phyloP scores from a whole-genome alignment of 768 basidiomycete genomes.

The Rhodotorula babjevae region DNA sequence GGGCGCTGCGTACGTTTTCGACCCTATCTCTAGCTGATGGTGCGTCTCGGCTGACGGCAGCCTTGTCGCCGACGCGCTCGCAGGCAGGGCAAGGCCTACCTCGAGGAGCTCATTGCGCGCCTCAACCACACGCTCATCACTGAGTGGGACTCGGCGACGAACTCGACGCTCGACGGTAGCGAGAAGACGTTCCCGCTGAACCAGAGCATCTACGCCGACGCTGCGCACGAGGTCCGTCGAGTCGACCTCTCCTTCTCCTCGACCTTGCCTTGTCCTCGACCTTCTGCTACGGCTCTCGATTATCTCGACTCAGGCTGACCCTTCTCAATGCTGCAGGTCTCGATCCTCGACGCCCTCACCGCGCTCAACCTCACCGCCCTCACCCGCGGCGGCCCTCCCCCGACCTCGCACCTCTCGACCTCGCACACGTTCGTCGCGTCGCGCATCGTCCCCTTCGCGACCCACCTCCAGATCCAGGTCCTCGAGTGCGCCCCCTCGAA shows the following conservation, averaged over 20 bases:
- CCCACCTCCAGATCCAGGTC: conserved; percentile 38
- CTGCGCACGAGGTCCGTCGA: conserved; percentile 64
- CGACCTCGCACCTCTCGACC: neutral
- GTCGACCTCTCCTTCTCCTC: conserved; percentile 6
- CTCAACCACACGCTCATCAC: conserved; percentile 41
- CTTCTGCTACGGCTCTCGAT: too few relatives aligned
- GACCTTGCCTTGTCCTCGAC: too few relatives aligned
- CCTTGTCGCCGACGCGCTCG: too few relatives aligned
- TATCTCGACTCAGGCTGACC: too few relatives aligned
- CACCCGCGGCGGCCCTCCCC: conserved; percentile 53
- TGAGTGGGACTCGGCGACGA: conserved; percentile 42
- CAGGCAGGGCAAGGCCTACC: conserved; percentile 47
- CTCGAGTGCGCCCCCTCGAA: conserved; percentile 41
- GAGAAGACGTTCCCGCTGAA: conserved; percentile 47
- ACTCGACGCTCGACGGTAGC: conserved; percentile 45
- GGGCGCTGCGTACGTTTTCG: conserved; percentile 48
- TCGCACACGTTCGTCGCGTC: conserved; percentile 41
- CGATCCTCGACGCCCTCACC: conserved; percentile 57
- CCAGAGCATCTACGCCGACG: conserved; percentile 69
- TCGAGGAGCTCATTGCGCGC: conserved; percentile 47
- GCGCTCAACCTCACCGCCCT: conserved; percentile 60
- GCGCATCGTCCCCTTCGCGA: conserved; percentile 50
- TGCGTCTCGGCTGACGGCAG: too few relatives aligned
- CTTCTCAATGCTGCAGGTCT: neutral
- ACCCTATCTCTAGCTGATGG: too few relatives aligned